Evolutionary conservation across 768 basidiomycete genomes (phyloP), one percentile per base, ranked within the genome.

Genomic region (Clavulina sp.): DNA sequence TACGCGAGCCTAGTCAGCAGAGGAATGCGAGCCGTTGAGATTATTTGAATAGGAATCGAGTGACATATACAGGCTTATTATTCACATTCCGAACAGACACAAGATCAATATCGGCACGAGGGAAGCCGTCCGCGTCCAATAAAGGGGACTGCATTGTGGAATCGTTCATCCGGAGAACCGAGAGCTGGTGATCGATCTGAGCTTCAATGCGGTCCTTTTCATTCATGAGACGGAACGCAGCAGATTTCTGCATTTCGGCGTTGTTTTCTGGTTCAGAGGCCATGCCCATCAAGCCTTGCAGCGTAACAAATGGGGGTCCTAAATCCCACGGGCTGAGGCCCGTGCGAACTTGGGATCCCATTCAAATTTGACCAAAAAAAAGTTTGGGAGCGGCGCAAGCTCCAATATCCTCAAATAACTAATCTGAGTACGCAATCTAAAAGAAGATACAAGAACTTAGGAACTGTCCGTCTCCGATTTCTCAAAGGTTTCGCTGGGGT

Each of bases 71-170:
- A 26, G 34, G 1, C n/a, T 33, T 9, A 13, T 26, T 7, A 51
- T 50, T 5, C 53, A 23, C 84, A 46, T 68, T 67, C 23, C 86
- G 72, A 19, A 92, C 80, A 7, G 81, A 78, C 61, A 77, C 85
- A 18, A 93, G 70, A 57, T 92, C 85, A 55, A 96, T 74, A 65
- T 93, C 69, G 13, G 76, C 77, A 13, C 88, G 74, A 1, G 92
- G 92, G 64, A 87, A 96, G 4, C 93, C 93, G 49, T 95, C 84
- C 0, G 69, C 56, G 61, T 95, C 89, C 44, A 95, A 75, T 31
- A 96, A 75, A 0, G 85, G 78, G 0, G 82, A 75, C 24, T 75
- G 66, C 69, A 88, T 75, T 2, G 73, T 78, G 30, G 73, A 73
- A n/a, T 53, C 31, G 59, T 86, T 82, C 48, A 72, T 67, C 58